Percentiles rank a stretch among this genome's conserved stretches.
Evolutionary conservation across 192 early-diverging fungal genomes (phyloP).

Genomic region (Nowakowskiella sp.): DNA sequence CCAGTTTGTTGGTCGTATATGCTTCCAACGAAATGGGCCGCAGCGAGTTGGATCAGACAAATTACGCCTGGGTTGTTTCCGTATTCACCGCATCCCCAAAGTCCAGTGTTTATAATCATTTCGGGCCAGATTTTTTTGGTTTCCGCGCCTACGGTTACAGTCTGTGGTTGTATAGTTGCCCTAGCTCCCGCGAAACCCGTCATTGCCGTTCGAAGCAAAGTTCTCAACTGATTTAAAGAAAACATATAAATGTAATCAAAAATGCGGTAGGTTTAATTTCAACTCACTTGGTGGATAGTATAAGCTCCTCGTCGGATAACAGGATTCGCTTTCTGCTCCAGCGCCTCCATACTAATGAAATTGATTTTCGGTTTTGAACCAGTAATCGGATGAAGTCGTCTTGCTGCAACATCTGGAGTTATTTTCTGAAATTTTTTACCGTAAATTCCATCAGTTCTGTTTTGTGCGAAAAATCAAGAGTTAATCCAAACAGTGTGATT

Average conservation of each 20-base stretch:
- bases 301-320: not conserved
- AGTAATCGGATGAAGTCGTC: no score
- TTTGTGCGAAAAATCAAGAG: no score
- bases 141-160: not conserved
- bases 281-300: not conserved
- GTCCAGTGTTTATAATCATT: not conserved
- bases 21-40: not conserved
- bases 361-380: no score
- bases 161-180: slow-evolving; percentile 5
- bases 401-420: no score
- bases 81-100: slow-evolving; percentile 19
- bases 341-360: not conserved
- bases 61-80: not conserved
- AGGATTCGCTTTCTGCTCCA: not conserved
- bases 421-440: no score
- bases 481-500: no score
- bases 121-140: not conserved
- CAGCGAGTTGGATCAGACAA: not conserved
- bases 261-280: not conserved
- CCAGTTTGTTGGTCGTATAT: no score
- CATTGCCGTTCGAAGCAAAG: not conserved
- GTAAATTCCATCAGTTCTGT: no score
- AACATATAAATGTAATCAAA: not conserved
- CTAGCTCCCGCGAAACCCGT: not conserved
- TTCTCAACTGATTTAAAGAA: not conserved